A percentile compares a stretch with the other conserved stretches of the same genome.
Evolutionary conservation across 345 rosid species (phyloP).

Genomic region (Linum tenue): DNA sequence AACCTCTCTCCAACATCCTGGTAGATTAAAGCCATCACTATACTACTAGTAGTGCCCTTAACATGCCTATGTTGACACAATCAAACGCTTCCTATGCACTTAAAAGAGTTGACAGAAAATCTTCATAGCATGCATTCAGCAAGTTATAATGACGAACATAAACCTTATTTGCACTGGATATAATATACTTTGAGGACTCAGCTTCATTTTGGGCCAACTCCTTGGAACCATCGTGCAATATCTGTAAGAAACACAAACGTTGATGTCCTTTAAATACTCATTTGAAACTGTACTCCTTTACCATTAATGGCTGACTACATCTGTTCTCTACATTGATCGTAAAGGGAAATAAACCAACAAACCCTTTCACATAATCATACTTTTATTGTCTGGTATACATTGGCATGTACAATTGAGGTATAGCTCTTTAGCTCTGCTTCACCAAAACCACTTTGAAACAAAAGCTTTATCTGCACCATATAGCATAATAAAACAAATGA

Average conservation of each 20-base stretch:
- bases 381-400: constrained; percentile 96
- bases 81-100: background rate
- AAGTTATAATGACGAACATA: constrained; percentile 13
- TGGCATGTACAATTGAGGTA: constrained; percentile 89
- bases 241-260: constrained; percentile 36
- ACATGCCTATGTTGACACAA: background rate
- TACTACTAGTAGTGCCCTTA: background rate
- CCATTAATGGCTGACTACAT: constrained; percentile 18
- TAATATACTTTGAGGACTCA: constrained; percentile 47
- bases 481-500: background rate
- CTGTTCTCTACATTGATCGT: constrained; percentile 20
- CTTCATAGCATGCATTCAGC: background rate
- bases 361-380: constrained; percentile 73
- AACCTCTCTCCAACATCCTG: constrained; percentile 75
- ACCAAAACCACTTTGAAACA: constrained; percentile 95
- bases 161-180: constrained; percentile 74
- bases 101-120: background rate
- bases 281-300: constrained; percentile 3
- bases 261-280: constrained; percentile 11
- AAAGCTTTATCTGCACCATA: constrained; percentile 68
- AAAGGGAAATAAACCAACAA: constrained; percentile 64
- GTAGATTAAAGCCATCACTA: background rate
- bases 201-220: constrained; percentile 80
- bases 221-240: constrained; percentile 84
- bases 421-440: constrained; percentile 84